Conservation (phyloP, 2,329 filamentous ascomycete species). For the Penicillium sp. region DNA sequence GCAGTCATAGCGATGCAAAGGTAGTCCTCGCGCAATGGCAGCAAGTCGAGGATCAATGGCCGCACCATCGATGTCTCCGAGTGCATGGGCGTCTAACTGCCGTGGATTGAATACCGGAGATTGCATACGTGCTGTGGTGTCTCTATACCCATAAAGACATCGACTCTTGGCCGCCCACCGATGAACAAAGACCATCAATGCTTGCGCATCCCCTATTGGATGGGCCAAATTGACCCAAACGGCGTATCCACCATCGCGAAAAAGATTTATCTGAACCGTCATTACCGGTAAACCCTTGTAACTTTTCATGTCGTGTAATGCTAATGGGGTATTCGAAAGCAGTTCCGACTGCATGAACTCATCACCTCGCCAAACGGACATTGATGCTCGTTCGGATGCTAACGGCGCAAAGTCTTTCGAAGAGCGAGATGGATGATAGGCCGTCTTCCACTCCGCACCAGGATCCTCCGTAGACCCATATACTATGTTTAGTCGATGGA, state of each 20-base stretch:
- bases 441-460: not conserved
- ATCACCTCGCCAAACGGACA: conserved; percentile 17
- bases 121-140: not conserved
- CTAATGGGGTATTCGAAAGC: conserved; percentile 26
- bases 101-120: not conserved
- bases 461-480: not conserved
- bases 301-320: conserved; percentile 29
- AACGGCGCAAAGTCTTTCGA: not conserved
- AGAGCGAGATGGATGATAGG: not conserved
- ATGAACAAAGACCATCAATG: conserved; percentile 42
- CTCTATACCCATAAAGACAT: conserved; percentile 17
- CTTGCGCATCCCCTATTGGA: conserved; percentile 43
- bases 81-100: not conserved
- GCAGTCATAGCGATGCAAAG: conserved; percentile 48
- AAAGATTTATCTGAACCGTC: conserved; percentile 39
- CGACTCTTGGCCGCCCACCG: conserved; percentile 37
- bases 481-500: conserved; percentile 35
- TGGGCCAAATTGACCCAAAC: conserved; percentile 44
- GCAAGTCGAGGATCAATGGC: conserved; percentile 22
- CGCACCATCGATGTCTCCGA: conserved; percentile 1
- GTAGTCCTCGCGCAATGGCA: conserved; percentile 28
- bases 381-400: not conserved
- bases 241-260: conserved; percentile 40
- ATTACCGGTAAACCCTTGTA: conserved; percentile 27
- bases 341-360: conserved; percentile 27